These are phyloP conservation scores for Botryosphaeria dothidea DNA, from an alignment of 2,329 filamentous ascomycete genomes.

Conservation along the genomic window DNA sequence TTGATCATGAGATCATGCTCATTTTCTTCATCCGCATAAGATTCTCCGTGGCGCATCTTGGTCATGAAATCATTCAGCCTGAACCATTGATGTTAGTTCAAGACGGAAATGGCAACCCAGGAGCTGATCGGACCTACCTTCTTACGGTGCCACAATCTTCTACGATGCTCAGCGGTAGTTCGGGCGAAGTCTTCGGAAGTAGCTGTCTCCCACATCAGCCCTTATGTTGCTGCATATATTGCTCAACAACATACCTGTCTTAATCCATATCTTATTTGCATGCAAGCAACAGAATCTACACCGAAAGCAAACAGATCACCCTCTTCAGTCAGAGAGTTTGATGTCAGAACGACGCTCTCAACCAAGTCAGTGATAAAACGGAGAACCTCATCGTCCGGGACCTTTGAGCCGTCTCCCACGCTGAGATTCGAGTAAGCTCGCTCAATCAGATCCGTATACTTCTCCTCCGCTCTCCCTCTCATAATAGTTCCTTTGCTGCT, in stretches of 20 bases:
- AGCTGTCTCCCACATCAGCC: conserved; percentile 26
- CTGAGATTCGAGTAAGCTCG: conserved; percentile 43
- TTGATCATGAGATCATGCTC: conserved; percentile 45
- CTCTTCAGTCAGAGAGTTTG: conserved; percentile 30
- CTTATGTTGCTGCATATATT: not conserved
- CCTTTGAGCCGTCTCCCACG: conserved; percentile 15
- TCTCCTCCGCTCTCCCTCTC: conserved; percentile 52
- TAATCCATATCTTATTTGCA: conserved; percentile 50
- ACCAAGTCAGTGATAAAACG: conserved; percentile 34
- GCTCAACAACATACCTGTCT: conserved; percentile 9
- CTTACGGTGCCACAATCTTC: conserved; percentile 61
- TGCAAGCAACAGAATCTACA: conserved; percentile 61
- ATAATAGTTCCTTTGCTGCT: conserved; percentile 66
- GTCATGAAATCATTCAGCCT: conserved; percentile 40
- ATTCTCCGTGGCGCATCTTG: conserved; percentile 40
- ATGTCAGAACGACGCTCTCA: conserved; percentile 23
- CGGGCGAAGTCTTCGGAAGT: conserved; percentile 33
- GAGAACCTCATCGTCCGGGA: conserved; percentile 35
- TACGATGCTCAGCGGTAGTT: conserved; percentile 58
- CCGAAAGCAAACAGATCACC: conserved; percentile 60
- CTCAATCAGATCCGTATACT: conserved; percentile 51
- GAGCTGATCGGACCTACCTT: conserved; percentile 18
- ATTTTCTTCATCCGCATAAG: conserved; percentile 33
- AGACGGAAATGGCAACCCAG: not conserved
- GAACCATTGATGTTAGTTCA: not conserved